phyloP scores from a whole-genome alignment of 768 basidiomycete genomes.

The Tubosaeta brunneosetosa region DNA sequence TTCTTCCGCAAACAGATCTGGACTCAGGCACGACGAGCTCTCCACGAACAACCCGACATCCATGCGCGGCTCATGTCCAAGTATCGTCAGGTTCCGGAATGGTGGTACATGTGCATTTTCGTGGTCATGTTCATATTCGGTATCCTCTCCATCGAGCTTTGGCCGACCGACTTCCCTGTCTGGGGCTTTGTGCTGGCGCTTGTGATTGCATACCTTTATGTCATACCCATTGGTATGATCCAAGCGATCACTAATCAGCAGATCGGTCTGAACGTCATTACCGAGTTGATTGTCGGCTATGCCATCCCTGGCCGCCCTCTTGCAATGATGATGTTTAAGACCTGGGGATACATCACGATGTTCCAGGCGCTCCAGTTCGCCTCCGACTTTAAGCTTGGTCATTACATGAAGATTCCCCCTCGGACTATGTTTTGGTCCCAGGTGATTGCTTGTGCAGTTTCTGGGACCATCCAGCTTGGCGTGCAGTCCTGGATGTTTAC shows the following conservation, averaged over 20 bases:
- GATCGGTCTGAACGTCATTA: conserved; percentile 45
- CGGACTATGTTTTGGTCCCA: conserved; percentile 67
- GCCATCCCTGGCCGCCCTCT: conserved; percentile 58
- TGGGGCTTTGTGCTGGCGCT: conserved; percentile 43
- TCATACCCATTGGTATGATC: conserved; percentile 53
- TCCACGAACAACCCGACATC: conserved; percentile 55
- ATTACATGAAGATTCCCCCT: conserved; percentile 68
- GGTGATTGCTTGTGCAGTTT: conserved; percentile 55
- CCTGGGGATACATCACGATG: conserved; percentile 68
- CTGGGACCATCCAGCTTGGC: conserved; percentile 62
- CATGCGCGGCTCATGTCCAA: conserved; percentile 56
- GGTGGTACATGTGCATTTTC: conserved; percentile 47
- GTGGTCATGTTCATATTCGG: conserved; percentile 57
- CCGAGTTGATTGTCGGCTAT: conserved; percentile 61
- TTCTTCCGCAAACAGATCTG: conserved; percentile 57
- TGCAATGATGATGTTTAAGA: conserved; percentile 80
- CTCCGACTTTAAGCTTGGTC: conserved; percentile 72
- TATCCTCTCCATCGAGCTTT: conserved; percentile 55
- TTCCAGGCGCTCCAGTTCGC: conserved; percentile 60
- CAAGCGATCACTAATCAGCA: conserved; percentile 80
- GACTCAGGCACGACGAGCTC: conserved; percentile 45
- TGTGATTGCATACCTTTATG: conserved; percentile 52
- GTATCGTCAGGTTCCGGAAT: conserved; percentile 57
- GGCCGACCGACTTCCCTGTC: conserved; percentile 48
- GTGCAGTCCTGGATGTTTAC: conserved; percentile 61